phyloP scores from a whole-genome alignment of 441 rosid genomes.

The Aquilaria agallochum region DNA sequence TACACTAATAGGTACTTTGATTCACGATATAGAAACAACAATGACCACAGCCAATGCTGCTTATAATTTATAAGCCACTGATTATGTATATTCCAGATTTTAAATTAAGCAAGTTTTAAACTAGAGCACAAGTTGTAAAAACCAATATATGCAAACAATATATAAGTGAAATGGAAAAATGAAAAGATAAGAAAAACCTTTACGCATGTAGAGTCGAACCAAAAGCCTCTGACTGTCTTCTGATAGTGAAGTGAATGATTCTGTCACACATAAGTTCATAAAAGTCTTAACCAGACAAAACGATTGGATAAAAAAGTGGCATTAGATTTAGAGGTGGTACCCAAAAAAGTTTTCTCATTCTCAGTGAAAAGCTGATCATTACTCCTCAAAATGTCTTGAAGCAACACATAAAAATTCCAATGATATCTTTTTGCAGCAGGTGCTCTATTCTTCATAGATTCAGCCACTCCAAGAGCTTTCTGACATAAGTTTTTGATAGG shows the following conservation, averaged over 20 bases:
- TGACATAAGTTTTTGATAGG: conserved; percentile 49
- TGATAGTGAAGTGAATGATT: conserved; percentile 57
- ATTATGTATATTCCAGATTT: too few relatives aligned
- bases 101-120: too few relatives aligned
- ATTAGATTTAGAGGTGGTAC: conserved; percentile 31
- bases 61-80: too few relatives aligned
- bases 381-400: conserved; percentile 61
- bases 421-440: conserved; percentile 56
- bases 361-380: conserved; percentile 57
- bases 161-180: conserved; percentile 8
- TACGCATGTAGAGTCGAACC: conserved; percentile 77
- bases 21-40: too few relatives aligned
- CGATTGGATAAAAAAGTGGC: conserved; percentile 11
- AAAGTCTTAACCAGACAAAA: neutral
- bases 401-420: conserved; percentile 56
- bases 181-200: conserved; percentile 42
- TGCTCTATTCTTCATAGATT: conserved; percentile 37
- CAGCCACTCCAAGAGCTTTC: conserved; percentile 51
- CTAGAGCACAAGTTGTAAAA: too few relatives aligned
- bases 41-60: too few relatives aligned
- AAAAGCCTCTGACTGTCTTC: conserved; percentile 84
- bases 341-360: conserved; percentile 56
- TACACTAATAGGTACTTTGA: too few relatives aligned
- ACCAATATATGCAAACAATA: conserved; percentile 1
- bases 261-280: conserved; percentile 34